phyloP scores from a whole-genome alignment of 805 yeast species.

The Starmerella powellii region DNA sequence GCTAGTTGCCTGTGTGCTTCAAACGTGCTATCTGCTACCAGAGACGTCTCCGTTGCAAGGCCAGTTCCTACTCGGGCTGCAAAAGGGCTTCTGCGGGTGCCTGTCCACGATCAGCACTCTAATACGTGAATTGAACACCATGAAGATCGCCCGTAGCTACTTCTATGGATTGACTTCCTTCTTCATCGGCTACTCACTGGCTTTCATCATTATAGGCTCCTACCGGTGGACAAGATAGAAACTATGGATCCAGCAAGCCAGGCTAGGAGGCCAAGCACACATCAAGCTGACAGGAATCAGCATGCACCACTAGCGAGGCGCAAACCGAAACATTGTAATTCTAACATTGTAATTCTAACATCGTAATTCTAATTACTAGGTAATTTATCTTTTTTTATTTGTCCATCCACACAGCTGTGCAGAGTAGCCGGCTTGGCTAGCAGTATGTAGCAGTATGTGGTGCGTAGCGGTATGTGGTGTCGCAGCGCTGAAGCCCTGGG shows the following conservation, averaged over 20 bases:
- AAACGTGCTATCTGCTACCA: conserved; percentile 36
- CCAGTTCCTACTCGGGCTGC: conserved; percentile 39
- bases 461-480: too few species aligned
- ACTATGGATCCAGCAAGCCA: too few species aligned
- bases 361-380: not conserved
- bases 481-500: too few species aligned
- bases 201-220: conserved; percentile 55
- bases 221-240: conserved; percentile 47
- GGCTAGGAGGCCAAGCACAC: too few species aligned
- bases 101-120: conserved; percentile 70
- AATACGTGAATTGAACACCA: conserved; percentile 46
- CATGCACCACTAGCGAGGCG: too few species aligned
- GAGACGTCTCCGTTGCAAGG: conserved; percentile 31
- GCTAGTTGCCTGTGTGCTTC: conserved; percentile 35
- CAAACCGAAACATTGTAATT: too few species aligned
- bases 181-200: conserved; percentile 35
- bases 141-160: conserved; percentile 33
- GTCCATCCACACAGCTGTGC: too few species aligned
- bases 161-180: conserved; percentile 43
- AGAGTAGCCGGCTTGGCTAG: too few species aligned
- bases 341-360: too few species aligned
- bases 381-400: not conserved
- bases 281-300: too few species aligned
- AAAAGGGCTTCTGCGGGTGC: conserved; percentile 59
- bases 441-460: too few species aligned